Evolutionary conservation across 345 rosid genomes (phyloP), one percentile per base, ranked within the genome.

Genomic region (Populus nigra): DNA sequence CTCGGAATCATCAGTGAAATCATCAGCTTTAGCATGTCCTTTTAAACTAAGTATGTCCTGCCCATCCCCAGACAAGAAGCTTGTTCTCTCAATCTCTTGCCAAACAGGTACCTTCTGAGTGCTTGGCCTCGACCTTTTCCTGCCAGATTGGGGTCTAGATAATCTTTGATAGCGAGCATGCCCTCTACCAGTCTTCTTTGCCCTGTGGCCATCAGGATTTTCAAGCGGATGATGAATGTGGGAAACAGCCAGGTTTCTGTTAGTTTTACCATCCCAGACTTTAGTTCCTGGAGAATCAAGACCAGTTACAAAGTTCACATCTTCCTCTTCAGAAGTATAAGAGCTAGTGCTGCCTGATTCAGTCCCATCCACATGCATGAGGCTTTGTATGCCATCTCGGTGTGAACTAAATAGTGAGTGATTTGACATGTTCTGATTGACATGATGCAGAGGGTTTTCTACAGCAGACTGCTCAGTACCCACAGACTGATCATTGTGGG

Each of bases 221-320:
- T 96, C 99, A 83, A 96, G 97, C 7, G 99, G 99, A 87, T 94
- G 99, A 84, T 90, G 99, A 82, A 96, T 91, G 73, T 77, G 90
- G 65, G 97, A 87, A 77, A 86, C 88, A 79, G 87, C 79, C 79
- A 79, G 79, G 78, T 89, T 94, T 89, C 94, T 92, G 76, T 94
- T 94, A 29, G 86, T 92, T 83, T 85, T 91, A 50, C 89, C 94
- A 90, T 96, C 97, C 99, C 99, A 96, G 85, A 96, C 98, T 86
- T 89, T 91, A 72, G 93, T 96, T 82, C 90, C 98, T 59, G 97
- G 97, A 82, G 93, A 88, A 83, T 81, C 97, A 80, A 96, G 89
- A 82, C 99, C 99, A 20, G 88, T 91, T 68, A 89, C 74, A 47
- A 82, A 68, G 74, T 73, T 88, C 1, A 89, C 83, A 87, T 92